Base-by-base conservation (phyloP, 305 asterid genomes). In the Solanum hybrid region DNA sequence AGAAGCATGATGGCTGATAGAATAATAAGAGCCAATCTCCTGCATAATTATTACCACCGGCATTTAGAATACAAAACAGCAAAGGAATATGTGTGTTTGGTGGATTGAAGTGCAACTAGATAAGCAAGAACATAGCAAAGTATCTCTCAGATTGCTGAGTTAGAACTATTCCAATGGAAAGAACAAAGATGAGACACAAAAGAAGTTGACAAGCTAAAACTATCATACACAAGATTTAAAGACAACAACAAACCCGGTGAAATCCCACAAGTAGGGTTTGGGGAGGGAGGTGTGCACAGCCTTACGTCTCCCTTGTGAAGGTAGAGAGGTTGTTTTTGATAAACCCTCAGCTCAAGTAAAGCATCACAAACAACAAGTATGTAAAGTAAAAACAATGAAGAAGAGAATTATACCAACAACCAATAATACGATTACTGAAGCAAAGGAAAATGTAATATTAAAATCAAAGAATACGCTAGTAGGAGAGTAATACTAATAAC, bases 1-100 rank as follows among this genome's bases (percentile, higher is more conserved):
- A 95, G 91, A 88, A 97, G 98, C 98, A 97, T 96, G 66, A 93
- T 94, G 1, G 98, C 98, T 16, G 99, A 94, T 75, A 96, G 95
- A 75, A 97, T 16, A 90, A 97, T 96, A 75, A 97, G 98, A 88
- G 97, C 96, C 94, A 94, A 88, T 91, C 98, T 92, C 98, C 99
- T 97, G 96, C 94, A 95, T 89, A 88, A 90, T 42, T 2, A 91
- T 27, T 56, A 86, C 12, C 90, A 79, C 60, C 85, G 88, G 46
- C 51, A 35, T 37, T 71, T 76, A 78, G 80, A 71, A 22, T 32
- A 17, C 17, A 22, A 60, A 85, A 64, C 51, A 85, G 77, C n/a
- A 22, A 7, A 32, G 32, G 22, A 26, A 85, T 32, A 85, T 85
- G 32, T 22, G 77, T 22, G 13, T 85, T 60, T 32, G 24, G 88